These are phyloP conservation scores for Leccinum broughii DNA, from an alignment of 768 basidiomycete genomes.

Conservation along the genomic window DNA sequence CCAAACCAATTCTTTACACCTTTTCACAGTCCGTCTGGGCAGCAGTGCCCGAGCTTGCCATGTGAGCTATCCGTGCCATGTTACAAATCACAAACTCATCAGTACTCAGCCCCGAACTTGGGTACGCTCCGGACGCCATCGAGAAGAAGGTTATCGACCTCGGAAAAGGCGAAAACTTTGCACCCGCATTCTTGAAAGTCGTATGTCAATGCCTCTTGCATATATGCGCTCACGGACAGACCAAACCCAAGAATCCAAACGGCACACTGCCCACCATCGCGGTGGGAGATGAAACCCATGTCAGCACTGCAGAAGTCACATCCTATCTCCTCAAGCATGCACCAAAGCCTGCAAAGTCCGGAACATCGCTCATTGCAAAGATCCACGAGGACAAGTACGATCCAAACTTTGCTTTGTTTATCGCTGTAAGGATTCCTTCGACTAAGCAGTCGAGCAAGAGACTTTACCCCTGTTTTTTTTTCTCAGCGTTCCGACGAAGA, in stretches of 20 bases:
- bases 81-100: no score
- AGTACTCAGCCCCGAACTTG: constrained; percentile 42
- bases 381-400: constrained; percentile 49
- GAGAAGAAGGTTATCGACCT: constrained; percentile 42
- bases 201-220: constrained; percentile 22
- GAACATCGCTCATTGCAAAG: constrained; percentile 37
- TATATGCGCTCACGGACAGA: background rate
- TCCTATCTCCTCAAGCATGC: constrained; percentile 43
- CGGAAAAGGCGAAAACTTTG: constrained; percentile 48
- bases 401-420: constrained; percentile 52
- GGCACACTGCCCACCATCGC: constrained; percentile 46
- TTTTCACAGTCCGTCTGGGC: constrained; percentile 43
- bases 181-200: constrained; percentile 44
- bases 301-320: constrained; percentile 42
- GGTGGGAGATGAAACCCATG: constrained; percentile 37
- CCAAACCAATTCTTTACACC: constrained; percentile 36
- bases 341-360: constrained; percentile 35
- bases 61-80: constrained; percentile 29
- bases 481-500: constrained; percentile 48
- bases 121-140: constrained; percentile 38
- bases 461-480: background rate
- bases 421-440: constrained; percentile 33
- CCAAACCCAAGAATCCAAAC: constrained; percentile 40
- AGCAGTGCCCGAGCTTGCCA: constrained; percentile 41
- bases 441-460: background rate